Percentiles rank a stretch among this genome's conserved stretches.
Evolutionary conservation across 2,329 filamentous ascomycete species (phyloP).

Genomic region (Aureobasidium sp.): DNA sequence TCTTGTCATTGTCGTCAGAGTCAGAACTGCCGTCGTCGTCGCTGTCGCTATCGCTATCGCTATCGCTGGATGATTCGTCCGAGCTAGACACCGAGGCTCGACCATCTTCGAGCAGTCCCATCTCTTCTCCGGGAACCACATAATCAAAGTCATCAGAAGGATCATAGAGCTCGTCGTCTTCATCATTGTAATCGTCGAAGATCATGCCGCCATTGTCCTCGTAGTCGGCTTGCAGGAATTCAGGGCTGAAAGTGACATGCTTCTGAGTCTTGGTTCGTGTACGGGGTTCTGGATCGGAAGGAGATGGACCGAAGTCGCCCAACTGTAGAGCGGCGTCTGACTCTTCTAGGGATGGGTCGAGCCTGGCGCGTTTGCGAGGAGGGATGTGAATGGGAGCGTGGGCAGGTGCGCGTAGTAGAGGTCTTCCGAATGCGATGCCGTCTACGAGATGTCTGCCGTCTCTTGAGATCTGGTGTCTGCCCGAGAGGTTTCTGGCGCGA

Average conservation of each 20-base stretch:
- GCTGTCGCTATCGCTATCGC: background rate
- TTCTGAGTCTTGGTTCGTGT: background rate
- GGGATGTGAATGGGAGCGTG: conserved; percentile 65
- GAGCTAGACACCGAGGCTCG: background rate
- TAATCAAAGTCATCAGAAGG: background rate
- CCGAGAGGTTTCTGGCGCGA: conserved; percentile 61
- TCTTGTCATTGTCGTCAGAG: conserved; percentile 9
- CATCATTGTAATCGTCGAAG: background rate
- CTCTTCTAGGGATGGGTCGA: conserved; percentile 16
- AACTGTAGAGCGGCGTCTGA: background rate
- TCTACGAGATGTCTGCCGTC: conserved; percentile 79
- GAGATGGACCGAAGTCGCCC: background rate
- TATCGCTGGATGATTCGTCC: conserved; percentile 1
- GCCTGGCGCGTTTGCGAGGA: conserved; percentile 56
- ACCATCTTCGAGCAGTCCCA: background rate
- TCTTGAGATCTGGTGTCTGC: conserved; percentile 69
- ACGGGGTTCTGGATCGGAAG: background rate
- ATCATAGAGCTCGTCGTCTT: conserved; percentile 17
- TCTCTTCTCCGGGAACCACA: too few species aligned
- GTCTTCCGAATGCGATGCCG: conserved; percentile 73
- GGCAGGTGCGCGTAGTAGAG: conserved; percentile 52
- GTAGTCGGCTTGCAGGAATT: conserved; percentile 16
- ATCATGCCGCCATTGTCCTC: conserved; percentile 23
- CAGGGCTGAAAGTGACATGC: background rate
- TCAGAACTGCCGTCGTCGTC: background rate